Evolutionary conservation across 2,329 filamentous ascomycete species (phyloP).

Genomic region (Capronia coronata): DNA sequence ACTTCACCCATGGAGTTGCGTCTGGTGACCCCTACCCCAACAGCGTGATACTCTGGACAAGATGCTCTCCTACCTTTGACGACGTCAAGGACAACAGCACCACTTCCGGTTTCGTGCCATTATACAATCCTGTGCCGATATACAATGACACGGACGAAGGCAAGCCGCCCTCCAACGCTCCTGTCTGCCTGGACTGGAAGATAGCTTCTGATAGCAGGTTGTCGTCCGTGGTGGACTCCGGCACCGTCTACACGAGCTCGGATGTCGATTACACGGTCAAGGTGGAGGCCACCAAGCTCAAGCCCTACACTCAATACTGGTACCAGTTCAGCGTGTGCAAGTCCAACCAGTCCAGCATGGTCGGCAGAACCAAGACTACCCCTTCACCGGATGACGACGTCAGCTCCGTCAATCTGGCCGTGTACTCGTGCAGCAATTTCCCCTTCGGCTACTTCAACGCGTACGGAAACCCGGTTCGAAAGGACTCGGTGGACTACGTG

Average conservation of each 20-base stretch:
- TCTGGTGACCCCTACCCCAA: conserved; percentile 42
- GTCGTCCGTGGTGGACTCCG: conserved; percentile 47
- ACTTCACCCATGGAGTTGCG: conserved; percentile 59
- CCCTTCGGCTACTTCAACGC: conserved; percentile 38
- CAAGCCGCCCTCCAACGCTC: conserved; percentile 51
- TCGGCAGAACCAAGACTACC: conserved; percentile 65
- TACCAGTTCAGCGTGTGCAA: conserved; percentile 63
- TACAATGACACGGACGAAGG: conserved; percentile 47
- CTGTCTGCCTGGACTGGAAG: conserved; percentile 62
- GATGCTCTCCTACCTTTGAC: conserved; percentile 38
- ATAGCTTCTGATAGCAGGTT: conserved; percentile 49
- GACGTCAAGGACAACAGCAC: conserved; percentile 48
- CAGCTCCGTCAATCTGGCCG: conserved; percentile 54
- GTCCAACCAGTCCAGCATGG: conserved; percentile 54
- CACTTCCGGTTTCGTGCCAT: conserved; percentile 50
- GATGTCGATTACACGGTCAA: conserved; percentile 73
- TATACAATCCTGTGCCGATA: conserved; percentile 43
- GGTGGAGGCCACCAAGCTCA: conserved; percentile 56
- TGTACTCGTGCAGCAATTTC: conserved; percentile 67
- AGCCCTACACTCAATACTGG: conserved; percentile 57
- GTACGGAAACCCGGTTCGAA: conserved; percentile 48
- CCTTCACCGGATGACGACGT: conserved; percentile 53
- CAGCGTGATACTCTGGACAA: conserved; percentile 43
- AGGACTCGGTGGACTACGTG: conserved; percentile 56
- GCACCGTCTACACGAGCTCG: conserved; percentile 61